Base-by-base conservation (phyloP, 768 basidiomycete genomes). In the Tylopilus cervinicoccineus region DNA sequence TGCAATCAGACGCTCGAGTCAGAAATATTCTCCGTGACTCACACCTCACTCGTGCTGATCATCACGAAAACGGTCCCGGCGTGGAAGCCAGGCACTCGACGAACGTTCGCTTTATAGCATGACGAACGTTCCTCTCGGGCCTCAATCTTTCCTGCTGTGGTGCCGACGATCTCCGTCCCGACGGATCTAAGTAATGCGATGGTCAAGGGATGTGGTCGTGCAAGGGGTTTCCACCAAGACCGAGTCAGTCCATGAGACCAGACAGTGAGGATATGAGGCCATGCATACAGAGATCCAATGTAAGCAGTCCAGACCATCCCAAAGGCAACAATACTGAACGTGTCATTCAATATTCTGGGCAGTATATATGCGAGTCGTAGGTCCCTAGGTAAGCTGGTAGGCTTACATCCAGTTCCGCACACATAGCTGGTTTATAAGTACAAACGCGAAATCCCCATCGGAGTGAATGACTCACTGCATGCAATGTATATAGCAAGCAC, bases 111-210 rank as follows among this genome's bases (percentile, higher is more conserved):
- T 74, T 66, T 41, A 85, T 84, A n/a, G 83, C 86, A 49, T 74
- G 76, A 2, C 88, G 85, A 52, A 91, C 84, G 39, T 83, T 86
- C 62, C 77, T 78, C 51, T 85, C 72, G 28, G 86, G 87, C 65
- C 88, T 84, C 60, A 86, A 76, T 11, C 81, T 81, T 63, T 37
- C 67, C 63, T n/a, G 71, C 78, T 23, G 71, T 72, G 49, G 87
- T 80, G 60, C 86, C 86, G 50, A 91, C 81, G 16, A 88, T 72
- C 64, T 91, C 87, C 17, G 86, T 91, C 26, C 86, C 84, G 49
- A 83, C 79, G 62, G 78, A 83, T 13, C 85, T 82, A 66, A 89
- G 88, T 4, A 85, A 71, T 22, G 83, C 86, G 52, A 83, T 88
- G 39, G 79, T 83, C 38, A 88, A 66, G 4, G 83, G 81, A 14